Percentiles rank a stretch among this genome's conserved stretches.
These are phyloP conservation scores for Rutstroemia sydowiana DNA, from an alignment of 2,329 filamentous ascomycete species.

Conservation along the genomic window DNA sequence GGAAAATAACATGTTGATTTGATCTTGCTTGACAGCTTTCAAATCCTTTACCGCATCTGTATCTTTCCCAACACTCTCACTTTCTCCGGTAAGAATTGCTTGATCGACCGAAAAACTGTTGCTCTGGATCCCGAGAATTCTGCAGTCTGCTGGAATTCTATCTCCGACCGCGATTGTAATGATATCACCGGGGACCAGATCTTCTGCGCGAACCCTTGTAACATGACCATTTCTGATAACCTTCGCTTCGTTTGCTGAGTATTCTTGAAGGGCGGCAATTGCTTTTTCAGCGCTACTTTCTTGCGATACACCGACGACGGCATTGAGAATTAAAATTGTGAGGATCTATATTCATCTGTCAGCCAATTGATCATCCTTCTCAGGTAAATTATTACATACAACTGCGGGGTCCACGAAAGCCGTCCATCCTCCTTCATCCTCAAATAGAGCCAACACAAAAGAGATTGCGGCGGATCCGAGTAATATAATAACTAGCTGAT, in stretches of 20 bases:
- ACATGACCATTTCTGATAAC: constrained; percentile 73
- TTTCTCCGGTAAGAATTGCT: constrained; percentile 94
- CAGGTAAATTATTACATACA: constrained; percentile 47
- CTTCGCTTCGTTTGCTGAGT: constrained; percentile 96
- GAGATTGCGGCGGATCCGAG: constrained; percentile 89
- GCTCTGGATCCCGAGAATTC: constrained; percentile 82
- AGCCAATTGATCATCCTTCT: constrained; percentile 4
- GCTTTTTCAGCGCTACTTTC: constrained; percentile 98
- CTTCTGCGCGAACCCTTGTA: constrained; percentile 85
- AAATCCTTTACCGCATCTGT: constrained; percentile 60
- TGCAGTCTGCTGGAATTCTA: constrained; percentile 89
- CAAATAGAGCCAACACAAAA: constrained; percentile 86
- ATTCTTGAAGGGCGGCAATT: constrained; percentile 95
- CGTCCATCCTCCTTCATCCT: constrained; percentile 89
- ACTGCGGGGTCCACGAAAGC: constrained; percentile 95
- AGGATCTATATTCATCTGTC: constrained; percentile 58
- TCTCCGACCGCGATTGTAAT: constrained; percentile 84
- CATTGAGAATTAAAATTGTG: constrained; percentile 93
- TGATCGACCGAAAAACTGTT: constrained; percentile 97
- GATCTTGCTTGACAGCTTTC: constrained; percentile 92
- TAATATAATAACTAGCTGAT: constrained; percentile 93
- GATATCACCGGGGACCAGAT: constrained; percentile 90
- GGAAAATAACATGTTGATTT: constrained; percentile 96
- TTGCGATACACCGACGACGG: constrained; percentile 94
- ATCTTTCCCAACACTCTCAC: constrained; percentile 92